Conservation (phyloP, 2,329 filamentous ascomycete genomes). For the Diaporthe citriasiana region DNA sequence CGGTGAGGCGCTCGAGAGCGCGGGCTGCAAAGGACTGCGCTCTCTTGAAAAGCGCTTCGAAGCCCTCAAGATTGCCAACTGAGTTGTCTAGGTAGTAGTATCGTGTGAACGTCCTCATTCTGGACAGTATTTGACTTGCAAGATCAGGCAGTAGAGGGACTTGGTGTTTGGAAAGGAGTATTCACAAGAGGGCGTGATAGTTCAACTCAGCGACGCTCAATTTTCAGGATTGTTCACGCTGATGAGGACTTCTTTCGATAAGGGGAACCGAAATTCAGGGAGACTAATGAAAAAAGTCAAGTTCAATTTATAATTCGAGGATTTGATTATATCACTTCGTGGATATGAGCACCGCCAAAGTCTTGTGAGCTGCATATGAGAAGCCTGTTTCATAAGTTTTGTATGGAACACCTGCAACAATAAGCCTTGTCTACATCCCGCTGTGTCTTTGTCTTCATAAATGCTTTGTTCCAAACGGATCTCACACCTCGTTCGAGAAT, state of each 20-base stretch:
- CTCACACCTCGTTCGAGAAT: neutral
- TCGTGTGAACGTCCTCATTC: neutral
- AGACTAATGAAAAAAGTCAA: neutral
- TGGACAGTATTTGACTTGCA: too few species aligned
- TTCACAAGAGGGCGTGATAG: neutral
- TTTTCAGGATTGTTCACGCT: neutral
- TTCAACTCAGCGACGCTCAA: too few species aligned
- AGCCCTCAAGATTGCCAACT: neutral
- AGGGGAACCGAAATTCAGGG: too few species aligned
- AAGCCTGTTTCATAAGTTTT: neutral
- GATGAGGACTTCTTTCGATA: neutral
- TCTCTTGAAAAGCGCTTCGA: neutral
- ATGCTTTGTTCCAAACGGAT: neutral
- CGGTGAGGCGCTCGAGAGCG: neutral
- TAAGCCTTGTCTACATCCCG: neutral
- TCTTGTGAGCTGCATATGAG: neutral
- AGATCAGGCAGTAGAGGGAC: neutral
- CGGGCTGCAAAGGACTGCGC: neutral
- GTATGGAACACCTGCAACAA: neutral
- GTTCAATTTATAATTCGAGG: too few species aligned
- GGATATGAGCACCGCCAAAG: neutral
- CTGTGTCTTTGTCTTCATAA: neutral
- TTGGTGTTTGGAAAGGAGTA: neutral
- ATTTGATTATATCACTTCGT: neutral
- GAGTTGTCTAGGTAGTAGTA: neutral